Evolutionary conservation across 495 filamentous ascomycete species (phyloP).

Genomic region (Penicillium roqueforti): DNA sequence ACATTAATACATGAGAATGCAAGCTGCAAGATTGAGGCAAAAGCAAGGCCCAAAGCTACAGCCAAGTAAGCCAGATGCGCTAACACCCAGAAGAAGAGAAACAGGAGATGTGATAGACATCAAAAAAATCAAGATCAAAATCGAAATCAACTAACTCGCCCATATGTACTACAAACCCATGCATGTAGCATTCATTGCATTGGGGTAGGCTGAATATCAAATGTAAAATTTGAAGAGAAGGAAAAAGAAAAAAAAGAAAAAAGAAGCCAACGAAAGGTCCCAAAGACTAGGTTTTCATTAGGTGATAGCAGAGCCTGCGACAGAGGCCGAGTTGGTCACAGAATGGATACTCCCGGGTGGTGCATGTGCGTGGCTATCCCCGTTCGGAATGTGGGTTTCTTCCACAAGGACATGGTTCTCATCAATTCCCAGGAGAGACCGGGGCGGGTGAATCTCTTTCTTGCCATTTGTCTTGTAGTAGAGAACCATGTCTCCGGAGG

Average conservation of each 20-base stretch:
- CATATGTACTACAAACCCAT: conserved; percentile 18
- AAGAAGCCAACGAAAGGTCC: not conserved
- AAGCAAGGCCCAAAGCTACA: not conserved
- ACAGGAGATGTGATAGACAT: not conserved
- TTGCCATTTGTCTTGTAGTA: conserved; percentile 87
- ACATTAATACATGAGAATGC: conserved; percentile 6
- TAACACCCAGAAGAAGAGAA: conserved; percentile 5
- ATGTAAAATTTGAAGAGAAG: not conserved
- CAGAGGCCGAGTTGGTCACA: conserved; percentile 34
- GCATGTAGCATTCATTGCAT: not conserved
- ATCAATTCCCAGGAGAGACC: conserved; percentile 15
- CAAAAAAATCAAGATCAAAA: not conserved
- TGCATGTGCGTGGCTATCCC: conserved; percentile 24
- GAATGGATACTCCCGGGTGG: conserved; percentile 36
- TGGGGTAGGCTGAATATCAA: not conserved
- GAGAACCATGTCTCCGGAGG: conserved; percentile 81
- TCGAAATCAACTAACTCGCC: conserved; percentile 4
- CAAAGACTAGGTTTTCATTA: not conserved
- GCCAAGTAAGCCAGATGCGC: conserved; percentile 3
- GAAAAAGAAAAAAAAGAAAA: conserved; percentile 1
- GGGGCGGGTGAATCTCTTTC: conserved; percentile 45
- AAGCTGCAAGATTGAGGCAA: conserved; percentile 2
- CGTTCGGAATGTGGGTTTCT: conserved; percentile 12
- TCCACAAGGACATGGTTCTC: conserved; percentile 15
- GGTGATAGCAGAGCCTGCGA: conserved; percentile 28